phyloP scores from a whole-genome alignment of 148 eudicot species.

The Tetragonia tetragonoides region DNA sequence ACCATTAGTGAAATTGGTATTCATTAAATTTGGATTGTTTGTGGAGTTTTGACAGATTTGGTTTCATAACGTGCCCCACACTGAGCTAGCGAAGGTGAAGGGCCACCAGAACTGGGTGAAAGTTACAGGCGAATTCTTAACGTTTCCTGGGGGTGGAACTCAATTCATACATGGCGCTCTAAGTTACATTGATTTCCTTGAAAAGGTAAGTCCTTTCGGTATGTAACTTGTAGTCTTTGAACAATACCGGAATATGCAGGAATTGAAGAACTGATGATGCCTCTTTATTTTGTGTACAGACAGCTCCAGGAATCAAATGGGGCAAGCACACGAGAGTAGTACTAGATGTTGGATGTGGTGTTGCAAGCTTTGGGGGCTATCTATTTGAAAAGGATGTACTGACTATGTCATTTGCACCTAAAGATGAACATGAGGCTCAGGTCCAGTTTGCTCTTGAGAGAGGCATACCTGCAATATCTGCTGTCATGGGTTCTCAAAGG shows the following conservation, averaged over 20 bases:
- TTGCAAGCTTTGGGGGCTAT: conserved; percentile 86
- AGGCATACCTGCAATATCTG: conserved; percentile 90
- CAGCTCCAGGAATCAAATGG: conserved; percentile 70
- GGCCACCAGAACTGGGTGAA: conserved; percentile 91
- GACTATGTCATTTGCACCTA: conserved; percentile 83
- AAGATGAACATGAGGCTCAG: conserved; percentile 90
- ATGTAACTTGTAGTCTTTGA: background rate
- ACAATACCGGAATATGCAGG: background rate
- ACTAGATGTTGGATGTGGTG: conserved; percentile 87
- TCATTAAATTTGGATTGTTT: background rate
- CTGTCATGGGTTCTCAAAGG: conserved; percentile 79
- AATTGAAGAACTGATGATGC: background rate
- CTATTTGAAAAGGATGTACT: conserved; percentile 79
- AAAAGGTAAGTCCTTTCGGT: conserved; percentile 39
- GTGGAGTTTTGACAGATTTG: conserved; percentile 56
- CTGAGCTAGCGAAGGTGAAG: conserved; percentile 63
- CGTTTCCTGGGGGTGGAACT: conserved; percentile 89
- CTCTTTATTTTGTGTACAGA: conserved; percentile 33
- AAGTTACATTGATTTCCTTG: conserved; percentile 69
- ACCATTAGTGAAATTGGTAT: background rate
- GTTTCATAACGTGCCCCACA: conserved; percentile 79
- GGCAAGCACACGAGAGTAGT: conserved; percentile 75
- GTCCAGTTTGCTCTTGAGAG: conserved; percentile 85
- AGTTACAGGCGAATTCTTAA: conserved; percentile 60
- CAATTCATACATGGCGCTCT: conserved; percentile 84